Base-by-base conservation (phyloP, 2,329 filamentous ascomycete genomes). In the Phyllosticta ampelicida region DNA sequence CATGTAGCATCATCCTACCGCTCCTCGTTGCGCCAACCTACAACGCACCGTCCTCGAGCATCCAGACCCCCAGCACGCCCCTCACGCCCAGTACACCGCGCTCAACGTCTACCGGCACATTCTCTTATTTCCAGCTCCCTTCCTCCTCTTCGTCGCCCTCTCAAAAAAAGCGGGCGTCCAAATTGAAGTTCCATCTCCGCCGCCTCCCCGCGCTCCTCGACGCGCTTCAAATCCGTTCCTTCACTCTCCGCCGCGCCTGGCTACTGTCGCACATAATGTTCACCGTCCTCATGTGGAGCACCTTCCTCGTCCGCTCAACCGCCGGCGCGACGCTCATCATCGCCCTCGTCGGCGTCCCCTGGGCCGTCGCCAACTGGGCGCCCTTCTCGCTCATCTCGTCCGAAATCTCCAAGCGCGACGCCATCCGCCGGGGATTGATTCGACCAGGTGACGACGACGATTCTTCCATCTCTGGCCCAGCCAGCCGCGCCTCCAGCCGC, bases 341-440 rank as follows among this genome's bases (percentile, higher is more conserved):
- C 58, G 89, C 85, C 1, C 75, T 94, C 21, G 85, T 95, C 53
- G 92, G 92, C 30, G 84, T 97, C 60, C 90, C 89, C 1, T 97
- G 92, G 92, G 90, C 91, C 20, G 77, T 96, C 66, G 90, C 90
- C 1, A 82, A 95, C 23, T 97, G 92, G 92, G 92, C 91, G 0
- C 92, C 92, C 0, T 97, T 92, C 75, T 91, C 92, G 48, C 87
- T 97, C 65, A 96, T 97, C 69, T 90, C 89, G 51, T 89, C 89
- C 5, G 92, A 97, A 71, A 91, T 97, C 62, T 88, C 87, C 61
- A 87, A 86, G 61, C 85, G 90, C 5, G 89, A 96, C 68, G 84
- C 86, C 23, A 80, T 85, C 53, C 77, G 80, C 55, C 78, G 83
- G 20, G 74, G 78, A 11, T 71, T 75, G 23, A 73, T 77, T 20